phyloP scores from a whole-genome alignment of 257 asterid species.

The Striga asiatica region DNA sequence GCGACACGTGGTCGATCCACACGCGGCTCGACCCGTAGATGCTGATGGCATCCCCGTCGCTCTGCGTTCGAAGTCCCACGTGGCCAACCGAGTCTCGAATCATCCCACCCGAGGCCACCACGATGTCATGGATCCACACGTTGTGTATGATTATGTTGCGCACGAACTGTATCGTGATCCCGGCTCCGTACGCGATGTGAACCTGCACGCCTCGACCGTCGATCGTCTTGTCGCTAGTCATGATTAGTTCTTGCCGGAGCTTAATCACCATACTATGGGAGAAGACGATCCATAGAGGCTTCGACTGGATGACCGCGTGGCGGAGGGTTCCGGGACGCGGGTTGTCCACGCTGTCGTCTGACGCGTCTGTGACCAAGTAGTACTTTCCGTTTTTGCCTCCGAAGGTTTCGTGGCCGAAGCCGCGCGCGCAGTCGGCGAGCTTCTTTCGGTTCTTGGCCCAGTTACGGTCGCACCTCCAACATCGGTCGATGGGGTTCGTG shows the following conservation, averaged over 20 bases:
- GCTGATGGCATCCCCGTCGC: conserved; percentile 71
- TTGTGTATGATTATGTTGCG: conserved; percentile 54
- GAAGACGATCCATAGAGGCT: conserved; percentile 54
- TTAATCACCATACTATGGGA: conserved; percentile 34
- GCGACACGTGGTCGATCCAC: conserved; percentile 69
- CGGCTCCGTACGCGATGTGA: conserved; percentile 68
- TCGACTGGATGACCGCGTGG: conserved; percentile 36
- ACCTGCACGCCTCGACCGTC: conserved; percentile 68
- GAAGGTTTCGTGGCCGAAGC: conserved; percentile 33
- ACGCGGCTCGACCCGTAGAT: conserved; percentile 38
- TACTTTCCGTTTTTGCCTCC: conserved; percentile 32
- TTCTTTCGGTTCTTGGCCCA: conserved; percentile 33
- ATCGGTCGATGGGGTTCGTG: conserved; percentile 40
- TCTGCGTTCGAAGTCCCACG: conserved; percentile 43
- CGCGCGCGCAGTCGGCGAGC: conserved; percentile 36
- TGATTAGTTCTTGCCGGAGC: conserved; percentile 44
- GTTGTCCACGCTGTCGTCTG: conserved; percentile 24
- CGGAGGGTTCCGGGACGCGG: conserved; percentile 46
- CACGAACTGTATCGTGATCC: conserved; percentile 60
- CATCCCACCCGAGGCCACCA: conserved; percentile 43
- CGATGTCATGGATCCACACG: conserved; percentile 48
- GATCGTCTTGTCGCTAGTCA: conserved; percentile 53
- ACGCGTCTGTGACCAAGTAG: conserved; percentile 33
- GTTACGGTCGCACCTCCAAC: conserved; percentile 44
- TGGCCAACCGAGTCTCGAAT: conserved; percentile 47